Evolutionary conservation across 1,284 basidiomycete species (phyloP).

Genomic region (Ceratobasidium sp.): DNA sequence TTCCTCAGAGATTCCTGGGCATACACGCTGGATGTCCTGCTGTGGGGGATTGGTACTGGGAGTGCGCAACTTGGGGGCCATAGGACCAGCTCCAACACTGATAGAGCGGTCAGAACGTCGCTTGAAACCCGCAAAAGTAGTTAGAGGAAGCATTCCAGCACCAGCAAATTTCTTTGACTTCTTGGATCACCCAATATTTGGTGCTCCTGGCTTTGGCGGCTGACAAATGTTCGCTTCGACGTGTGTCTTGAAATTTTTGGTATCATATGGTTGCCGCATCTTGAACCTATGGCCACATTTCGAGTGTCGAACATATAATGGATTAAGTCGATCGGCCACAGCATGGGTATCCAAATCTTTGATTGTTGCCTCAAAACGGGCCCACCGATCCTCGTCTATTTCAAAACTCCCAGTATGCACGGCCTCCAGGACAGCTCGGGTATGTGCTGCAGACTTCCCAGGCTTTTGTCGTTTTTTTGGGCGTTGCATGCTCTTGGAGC

Average conservation of each 20-base stretch:
- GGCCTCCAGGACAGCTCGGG: not conserved
- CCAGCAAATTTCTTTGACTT: no score
- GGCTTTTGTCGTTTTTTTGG: not conserved
- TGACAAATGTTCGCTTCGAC: not conserved
- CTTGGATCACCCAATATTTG: no score
- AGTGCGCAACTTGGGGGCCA: no score
- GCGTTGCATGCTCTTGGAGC: no score
- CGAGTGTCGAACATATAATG: not conserved
- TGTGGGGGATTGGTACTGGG: no score
- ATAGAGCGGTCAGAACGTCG: no score
- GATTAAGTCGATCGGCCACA: not conserved
- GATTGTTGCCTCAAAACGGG: not conserved
- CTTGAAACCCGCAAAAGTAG: no score
- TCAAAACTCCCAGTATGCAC: not conserved
- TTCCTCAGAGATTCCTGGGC: no score
- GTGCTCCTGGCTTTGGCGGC: no score
- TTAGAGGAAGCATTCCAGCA: no score
- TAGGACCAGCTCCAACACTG: no score
- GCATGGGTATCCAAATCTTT: not conserved
- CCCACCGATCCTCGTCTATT: not conserved
- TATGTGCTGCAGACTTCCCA: not conserved
- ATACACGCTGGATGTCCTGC: no score
- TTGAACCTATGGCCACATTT: not conserved
- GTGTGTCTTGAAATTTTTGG: conserved; percentile 6
- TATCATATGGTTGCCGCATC: not conserved